These are phyloP conservation scores for Nannizziopsis barbatae DNA, from an alignment of 2,329 filamentous ascomycete species.

Conservation along the genomic window DNA sequence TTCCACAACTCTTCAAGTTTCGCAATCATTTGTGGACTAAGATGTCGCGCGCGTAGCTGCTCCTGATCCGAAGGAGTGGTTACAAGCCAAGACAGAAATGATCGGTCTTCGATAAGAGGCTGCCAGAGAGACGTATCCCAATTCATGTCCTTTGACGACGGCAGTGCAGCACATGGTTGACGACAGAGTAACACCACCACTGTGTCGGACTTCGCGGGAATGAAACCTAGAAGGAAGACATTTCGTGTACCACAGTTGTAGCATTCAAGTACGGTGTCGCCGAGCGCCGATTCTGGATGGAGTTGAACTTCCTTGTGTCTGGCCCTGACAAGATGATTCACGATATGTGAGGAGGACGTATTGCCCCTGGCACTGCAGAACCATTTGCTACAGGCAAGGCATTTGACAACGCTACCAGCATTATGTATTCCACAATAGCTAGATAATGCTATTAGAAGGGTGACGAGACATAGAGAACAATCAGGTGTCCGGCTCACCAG, in stretches of 20 bases:
- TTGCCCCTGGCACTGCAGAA: conserved; percentile 97
- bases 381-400: conserved; percentile 92
- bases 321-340: conserved; percentile 93
- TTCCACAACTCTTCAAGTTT: conserved; percentile 99
- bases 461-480: not conserved
- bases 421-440: conserved; percentile 28
- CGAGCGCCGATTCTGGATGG: conserved; percentile 81
- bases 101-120: conserved; percentile 90
- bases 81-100: conserved; percentile 90
- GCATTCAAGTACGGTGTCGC: conserved; percentile 93
- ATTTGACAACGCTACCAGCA: conserved; percentile 89
- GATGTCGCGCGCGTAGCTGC: conserved; percentile 84
- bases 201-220: conserved; percentile 95
- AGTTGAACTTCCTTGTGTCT: conserved; percentile 98
- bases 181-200: conserved; percentile 94
- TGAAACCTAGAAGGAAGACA: conserved; percentile 93
- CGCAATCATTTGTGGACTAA: conserved; percentile 88
- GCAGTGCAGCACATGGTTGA: conserved; percentile 87
- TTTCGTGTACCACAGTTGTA: conserved; percentile 99
- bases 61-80: conserved; percentile 81
- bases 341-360: conserved; percentile 91
- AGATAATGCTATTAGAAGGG: not conserved
- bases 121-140: conserved; percentile 99
- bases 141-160: conserved; percentile 98
- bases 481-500: conserved; percentile 53